Conservation (phyloP, 1,284 basidiomycete species). For the Moniliophthora roreri region DNA sequence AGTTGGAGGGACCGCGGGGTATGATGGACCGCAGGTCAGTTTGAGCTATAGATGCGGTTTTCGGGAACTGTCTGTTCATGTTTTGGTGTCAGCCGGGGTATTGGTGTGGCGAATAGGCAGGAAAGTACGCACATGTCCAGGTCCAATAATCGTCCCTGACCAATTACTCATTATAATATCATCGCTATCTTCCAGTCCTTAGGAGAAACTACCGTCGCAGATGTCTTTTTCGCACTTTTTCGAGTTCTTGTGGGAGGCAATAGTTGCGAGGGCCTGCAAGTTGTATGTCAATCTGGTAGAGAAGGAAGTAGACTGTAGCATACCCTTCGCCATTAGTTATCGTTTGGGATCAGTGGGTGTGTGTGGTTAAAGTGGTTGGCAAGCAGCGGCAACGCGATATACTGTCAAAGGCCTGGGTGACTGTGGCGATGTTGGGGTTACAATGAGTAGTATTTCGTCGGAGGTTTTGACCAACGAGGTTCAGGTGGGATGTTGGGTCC, state of each 20-base stretch:
- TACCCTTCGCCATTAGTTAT: constrained; percentile 2
- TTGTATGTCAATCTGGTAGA: too few species aligned
- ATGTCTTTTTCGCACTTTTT: constrained; percentile 99
- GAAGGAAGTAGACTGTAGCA: background rate
- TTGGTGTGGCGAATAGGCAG: background rate
- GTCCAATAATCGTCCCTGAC: constrained; percentile 99
- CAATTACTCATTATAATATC: constrained; percentile 97
- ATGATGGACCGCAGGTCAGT: constrained; percentile 82
- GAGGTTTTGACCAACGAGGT: too few species aligned
- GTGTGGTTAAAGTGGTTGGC: too few species aligned
- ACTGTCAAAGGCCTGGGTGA: too few species aligned
- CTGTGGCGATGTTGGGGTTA: too few species aligned
- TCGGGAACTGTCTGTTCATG: constrained; percentile 80
- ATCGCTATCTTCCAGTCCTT: constrained; percentile 90
- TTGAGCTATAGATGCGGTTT: constrained; percentile 97
- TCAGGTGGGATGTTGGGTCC: too few species aligned
- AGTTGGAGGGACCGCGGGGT: constrained; percentile 80
- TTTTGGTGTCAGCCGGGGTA: background rate
- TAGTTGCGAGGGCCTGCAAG: constrained; percentile 91
- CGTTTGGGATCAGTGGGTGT: too few species aligned
- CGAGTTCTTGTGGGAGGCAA: constrained; percentile 94
- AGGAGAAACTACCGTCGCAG: constrained; percentile 96
- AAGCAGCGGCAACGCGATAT: too few species aligned
- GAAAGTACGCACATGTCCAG: constrained; percentile 77
- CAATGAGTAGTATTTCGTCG: too few species aligned